Conservation (phyloP, 2,329 filamentous ascomycete genomes). For the Colletotrichum noveboracense region DNA sequence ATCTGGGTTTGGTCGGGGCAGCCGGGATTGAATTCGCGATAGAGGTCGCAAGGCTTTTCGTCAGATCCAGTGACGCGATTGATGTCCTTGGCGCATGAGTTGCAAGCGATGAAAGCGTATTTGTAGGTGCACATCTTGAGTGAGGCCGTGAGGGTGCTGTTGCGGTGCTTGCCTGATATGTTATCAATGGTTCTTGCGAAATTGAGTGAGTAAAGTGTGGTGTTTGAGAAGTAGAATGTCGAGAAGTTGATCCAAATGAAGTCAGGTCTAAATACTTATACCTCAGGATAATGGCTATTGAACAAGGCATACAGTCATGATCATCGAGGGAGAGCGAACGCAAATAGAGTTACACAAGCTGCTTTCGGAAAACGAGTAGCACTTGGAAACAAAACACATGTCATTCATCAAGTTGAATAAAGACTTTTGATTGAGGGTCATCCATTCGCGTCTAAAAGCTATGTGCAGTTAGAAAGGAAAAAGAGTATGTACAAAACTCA, state of each 20-base stretch:
- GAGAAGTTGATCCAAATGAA: neutral
- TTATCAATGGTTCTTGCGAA: neutral
- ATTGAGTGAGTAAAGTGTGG: neutral
- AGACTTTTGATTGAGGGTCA: neutral
- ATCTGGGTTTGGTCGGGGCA: neutral
- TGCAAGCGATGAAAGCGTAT: neutral
- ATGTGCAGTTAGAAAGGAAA: constrained; percentile 1
- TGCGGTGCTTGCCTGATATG: too few relatives aligned
- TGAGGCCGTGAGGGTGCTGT: neutral
- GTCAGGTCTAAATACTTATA: fast-evolving
- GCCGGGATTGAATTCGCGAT: neutral
- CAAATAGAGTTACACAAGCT: neutral
- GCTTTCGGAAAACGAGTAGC: neutral
- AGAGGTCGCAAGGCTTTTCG: neutral
- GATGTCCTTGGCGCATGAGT: neutral
- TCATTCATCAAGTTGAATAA: neutral
- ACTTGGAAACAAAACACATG: neutral
- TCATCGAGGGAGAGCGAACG: neutral
- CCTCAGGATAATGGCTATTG: neutral
- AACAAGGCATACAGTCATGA: neutral
- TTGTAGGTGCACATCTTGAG: neutral
- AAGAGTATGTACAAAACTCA: constrained; percentile 4
- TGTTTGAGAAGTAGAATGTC: neutral
- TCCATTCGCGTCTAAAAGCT: constrained; percentile 1
- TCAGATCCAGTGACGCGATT: neutral